These are phyloP conservation scores for Zygoascus biomembranicola DNA, from an alignment of 805 yeast species.

Conservation along the genomic window DNA sequence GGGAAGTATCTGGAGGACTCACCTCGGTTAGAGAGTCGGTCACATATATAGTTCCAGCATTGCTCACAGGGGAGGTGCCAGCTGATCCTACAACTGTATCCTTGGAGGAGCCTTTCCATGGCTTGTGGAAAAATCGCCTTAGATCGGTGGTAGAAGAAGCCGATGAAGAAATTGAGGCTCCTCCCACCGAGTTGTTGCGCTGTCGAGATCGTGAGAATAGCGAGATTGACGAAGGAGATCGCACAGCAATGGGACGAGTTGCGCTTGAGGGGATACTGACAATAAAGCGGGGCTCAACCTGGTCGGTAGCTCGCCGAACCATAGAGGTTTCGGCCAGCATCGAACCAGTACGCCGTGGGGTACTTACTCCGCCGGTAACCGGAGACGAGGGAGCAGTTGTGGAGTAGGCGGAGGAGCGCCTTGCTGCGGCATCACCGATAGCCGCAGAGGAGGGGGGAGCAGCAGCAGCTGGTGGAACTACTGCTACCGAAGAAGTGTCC, in stretches of 20 bases:
- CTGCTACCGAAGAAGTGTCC: not conserved
- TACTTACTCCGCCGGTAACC: conserved; percentile 10
- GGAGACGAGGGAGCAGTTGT: conserved; percentile 10
- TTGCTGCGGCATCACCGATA: conserved; percentile 3
- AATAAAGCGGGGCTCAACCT: conserved; percentile 77
- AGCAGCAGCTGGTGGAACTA: not conserved
- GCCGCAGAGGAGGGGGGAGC: conserved; percentile 5
- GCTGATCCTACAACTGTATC: not conserved
- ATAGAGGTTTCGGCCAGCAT: conserved; percentile 35
- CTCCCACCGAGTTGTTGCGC: conserved; percentile 26
- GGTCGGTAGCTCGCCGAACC: not conserved
- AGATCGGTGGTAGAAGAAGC: conserved; percentile 33
- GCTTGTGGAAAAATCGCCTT: conserved; percentile 40
- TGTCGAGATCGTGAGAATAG: conserved; percentile 30
- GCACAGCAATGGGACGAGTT: conserved; percentile 9
- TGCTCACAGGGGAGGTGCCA: conserved; percentile 1
- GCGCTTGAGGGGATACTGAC: conserved; percentile 44
- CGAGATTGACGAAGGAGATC: conserved; percentile 27
- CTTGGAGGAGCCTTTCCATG: conserved; percentile 21
- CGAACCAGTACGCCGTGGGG: conserved; percentile 14
- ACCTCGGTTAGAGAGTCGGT: not conserved
- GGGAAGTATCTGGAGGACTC: not conserved
- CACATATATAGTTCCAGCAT: not conserved
- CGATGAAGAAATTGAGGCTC: not conserved
- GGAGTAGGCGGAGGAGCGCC: not conserved